Base-by-base conservation (phyloP, 345 rosid genomes). In the Populus ilicifolia region DNA sequence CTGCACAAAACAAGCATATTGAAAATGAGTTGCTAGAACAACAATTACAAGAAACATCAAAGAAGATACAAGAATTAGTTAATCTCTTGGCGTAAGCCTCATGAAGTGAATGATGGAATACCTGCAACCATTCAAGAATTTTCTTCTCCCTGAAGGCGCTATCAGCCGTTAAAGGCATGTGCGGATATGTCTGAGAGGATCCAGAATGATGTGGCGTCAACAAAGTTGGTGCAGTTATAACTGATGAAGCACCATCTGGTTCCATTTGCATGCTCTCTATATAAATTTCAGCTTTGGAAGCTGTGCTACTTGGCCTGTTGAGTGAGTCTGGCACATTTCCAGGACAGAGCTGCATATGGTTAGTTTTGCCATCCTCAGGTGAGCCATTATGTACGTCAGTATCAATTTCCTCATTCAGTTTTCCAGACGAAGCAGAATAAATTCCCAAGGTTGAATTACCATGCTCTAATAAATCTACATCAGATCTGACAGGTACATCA, bases 91-190 rank as follows among this genome's bases (percentile, higher is more conserved):
- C 18, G 35, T 69, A 71, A 72, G 72, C 72, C 73, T 69, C 62
- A 68, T 35, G 17, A 77, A 77, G 61, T 46, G 63, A 38, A 79
- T 39, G n/a, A 67, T 27, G 61, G 70, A 70, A 79, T 75, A 77
- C 98, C 92, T 90, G 85, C 69, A 93, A 77, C 67, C 89, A 88
- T 81, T 89, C 88, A 71, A 93, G 90, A 80, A 95, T 90, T 76
- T 93, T 88, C 84, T 91, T 92, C 86, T 93, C 91, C 87, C 99
- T 89, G 77, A 87, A 84, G 78, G 91, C 84, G 73, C 83, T 87
- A 84, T 90, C 97, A 75, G 88, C 75, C 64, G 98, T 93, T 78
- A 84, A 72, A 36, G 83, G 80, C 72, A 77, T 71, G 65, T 80
- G 78, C 30, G 80, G 86, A 71, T 81, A 77, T 64, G 83, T 74